Base-by-base conservation (phyloP, 1,284 basidiomycete genomes). In the Afroboletus lepidellus region DNA sequence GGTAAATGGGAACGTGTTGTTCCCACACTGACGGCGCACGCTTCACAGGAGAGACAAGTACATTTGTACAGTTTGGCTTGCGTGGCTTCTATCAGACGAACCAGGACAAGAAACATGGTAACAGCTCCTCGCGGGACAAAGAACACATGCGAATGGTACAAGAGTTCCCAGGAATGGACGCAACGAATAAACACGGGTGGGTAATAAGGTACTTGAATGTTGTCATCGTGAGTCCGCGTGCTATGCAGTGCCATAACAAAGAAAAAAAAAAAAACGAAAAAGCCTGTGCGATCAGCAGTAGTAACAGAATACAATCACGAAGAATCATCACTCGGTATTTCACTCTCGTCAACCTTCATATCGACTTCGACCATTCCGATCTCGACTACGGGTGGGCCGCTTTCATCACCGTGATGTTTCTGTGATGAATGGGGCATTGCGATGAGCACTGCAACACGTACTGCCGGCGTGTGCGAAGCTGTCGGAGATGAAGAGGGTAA, bases 371-470 rank as follows among this genome's bases (percentile, higher is more conserved):
- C 69, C 3, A 79, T 63, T 1, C 80, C 79, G 30, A 81, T 69
- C 61, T 81, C 79, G 11, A 81, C 53, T 41, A 74, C 69, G 0
- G 80, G 79, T 9, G 77, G 67, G 18, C 71, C 71, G 16, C 64
- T 66, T 30, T 75, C 72, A n/a, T 73, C 75, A 15, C 54, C 23
- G n/a, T 44, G 15, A 29, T 48, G 65, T 37, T 48, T 66, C 55
- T 47, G 59, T 9, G 67, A 56, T 6, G 64, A 59, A 21, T 62
- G 59, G 5, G 81, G 80, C 81, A 83, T 82, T 1, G 79, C 78
- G 41, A 83, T 77, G 42, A 83, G 69, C 29, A 83, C 76, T 0
- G 78, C 74, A 13, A 83, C 71, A 29, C 70, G 70, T 34, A 67
- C 50, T 23, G 60, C 38, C 41, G 54, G 42, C 27, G 58, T 38